phyloP scores from a whole-genome alignment of 2,329 filamentous ascomycete genomes.

The Aspergillus unguis region DNA sequence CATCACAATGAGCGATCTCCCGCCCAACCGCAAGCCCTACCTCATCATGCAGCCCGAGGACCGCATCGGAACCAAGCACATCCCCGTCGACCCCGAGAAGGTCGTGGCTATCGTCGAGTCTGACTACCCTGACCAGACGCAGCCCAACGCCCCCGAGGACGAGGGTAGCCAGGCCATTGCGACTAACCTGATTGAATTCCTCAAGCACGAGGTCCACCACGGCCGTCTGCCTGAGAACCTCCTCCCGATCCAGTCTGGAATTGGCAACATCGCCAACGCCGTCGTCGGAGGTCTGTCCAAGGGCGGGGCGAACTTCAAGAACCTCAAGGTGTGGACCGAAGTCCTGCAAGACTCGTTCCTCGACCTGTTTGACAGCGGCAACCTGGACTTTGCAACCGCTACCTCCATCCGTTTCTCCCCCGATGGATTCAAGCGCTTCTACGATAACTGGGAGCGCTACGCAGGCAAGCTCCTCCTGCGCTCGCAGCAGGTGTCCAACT shows the following conservation, averaged over 20 bases:
- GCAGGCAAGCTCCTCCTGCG: conserved; percentile 78
- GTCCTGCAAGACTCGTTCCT: conserved; percentile 91
- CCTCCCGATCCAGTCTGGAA: conserved; percentile 79
- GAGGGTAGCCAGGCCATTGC: conserved; percentile 71
- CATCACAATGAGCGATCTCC: conserved; percentile 83
- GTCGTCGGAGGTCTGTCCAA: conserved; percentile 79
- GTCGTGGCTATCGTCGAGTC: conserved; percentile 82
- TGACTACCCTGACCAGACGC: conserved; percentile 74
- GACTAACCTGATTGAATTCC: conserved; percentile 73
- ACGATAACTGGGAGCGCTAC: conserved; percentile 78
- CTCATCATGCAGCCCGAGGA: conserved; percentile 82
- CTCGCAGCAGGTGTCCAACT: conserved; percentile 84
- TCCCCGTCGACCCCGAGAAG: conserved; percentile 79
- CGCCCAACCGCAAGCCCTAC: conserved; percentile 78
- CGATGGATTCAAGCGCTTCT: conserved; percentile 87
- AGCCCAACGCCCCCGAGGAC: conserved; percentile 73
- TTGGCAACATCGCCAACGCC: conserved; percentile 90
- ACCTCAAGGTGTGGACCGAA: conserved; percentile 90
- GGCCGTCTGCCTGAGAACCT: conserved; percentile 74
- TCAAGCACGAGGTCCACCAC: conserved; percentile 78
- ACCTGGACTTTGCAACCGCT: conserved; percentile 84
- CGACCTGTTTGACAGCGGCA: conserved; percentile 84
- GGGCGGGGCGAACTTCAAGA: conserved; percentile 71
- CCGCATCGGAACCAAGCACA: conserved; percentile 76
- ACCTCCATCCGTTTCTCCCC: conserved; percentile 89